phyloP scores from a whole-genome alignment of 345 rosid species.

The Arabis alpina region DNA sequence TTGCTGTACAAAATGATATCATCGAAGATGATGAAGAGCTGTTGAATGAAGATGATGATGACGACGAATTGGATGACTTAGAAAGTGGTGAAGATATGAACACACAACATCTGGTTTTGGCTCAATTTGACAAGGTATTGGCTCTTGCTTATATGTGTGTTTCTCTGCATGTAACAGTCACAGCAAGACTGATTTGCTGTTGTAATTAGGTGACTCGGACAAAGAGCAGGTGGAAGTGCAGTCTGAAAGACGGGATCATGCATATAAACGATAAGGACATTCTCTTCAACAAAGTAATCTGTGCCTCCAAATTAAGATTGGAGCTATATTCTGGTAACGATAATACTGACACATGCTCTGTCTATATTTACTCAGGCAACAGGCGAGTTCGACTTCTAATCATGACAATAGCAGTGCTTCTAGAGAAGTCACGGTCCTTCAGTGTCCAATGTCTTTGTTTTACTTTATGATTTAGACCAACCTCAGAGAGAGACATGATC shows the following conservation, averaged over 20 bases:
- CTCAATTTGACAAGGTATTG: slow-evolving; percentile 94
- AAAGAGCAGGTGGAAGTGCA: slow-evolving; percentile 97
- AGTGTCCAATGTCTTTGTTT: slow-evolving; percentile 41
- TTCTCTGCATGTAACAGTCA: not conserved
- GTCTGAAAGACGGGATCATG: slow-evolving; percentile 96
- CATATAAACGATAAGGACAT: slow-evolving; percentile 93
- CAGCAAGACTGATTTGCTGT: slow-evolving; percentile 21
- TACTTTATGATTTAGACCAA: slow-evolving; percentile 38
- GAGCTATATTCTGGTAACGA: slow-evolving; percentile 26
- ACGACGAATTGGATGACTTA: slow-evolving; percentile 83
- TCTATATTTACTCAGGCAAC: slow-evolving; percentile 64
- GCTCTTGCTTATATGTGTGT: slow-evolving; percentile 12
- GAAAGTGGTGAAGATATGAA: slow-evolving; percentile 90
- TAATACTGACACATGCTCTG: slow-evolving; percentile 6
- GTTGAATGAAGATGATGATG: slow-evolving; percentile 92
- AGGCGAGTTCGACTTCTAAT: slow-evolving; percentile 94
- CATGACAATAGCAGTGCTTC: slow-evolving; percentile 21
- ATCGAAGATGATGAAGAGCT: slow-evolving; percentile 91
- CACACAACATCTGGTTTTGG: slow-evolving; percentile 94
- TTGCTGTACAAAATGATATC: slow-evolving; percentile 50
- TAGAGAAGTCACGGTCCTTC: slow-evolving; percentile 23
- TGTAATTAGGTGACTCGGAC: slow-evolving; percentile 83
- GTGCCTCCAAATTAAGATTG: not conserved
- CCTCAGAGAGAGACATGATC: slow-evolving; percentile 38
- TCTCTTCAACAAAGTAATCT: slow-evolving; percentile 85